Evolutionary conservation across 352 stramenopile species (phyloP).

Genomic region (Halophytophthora batemanensis): DNA sequence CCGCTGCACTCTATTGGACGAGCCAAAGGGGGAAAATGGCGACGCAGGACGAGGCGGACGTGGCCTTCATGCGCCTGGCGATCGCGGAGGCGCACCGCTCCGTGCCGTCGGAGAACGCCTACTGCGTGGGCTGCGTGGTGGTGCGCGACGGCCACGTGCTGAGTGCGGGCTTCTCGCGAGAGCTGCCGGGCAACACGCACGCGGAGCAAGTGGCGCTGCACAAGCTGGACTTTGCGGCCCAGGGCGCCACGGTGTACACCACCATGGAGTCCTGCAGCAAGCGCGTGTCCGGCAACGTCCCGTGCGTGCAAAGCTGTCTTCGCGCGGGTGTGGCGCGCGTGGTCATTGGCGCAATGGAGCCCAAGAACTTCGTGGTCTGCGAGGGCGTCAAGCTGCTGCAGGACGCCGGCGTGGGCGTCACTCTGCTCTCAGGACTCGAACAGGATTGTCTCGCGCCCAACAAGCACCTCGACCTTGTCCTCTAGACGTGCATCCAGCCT

Average conservation of each 20-base stretch:
- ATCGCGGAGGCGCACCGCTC: slow-evolving; percentile 83
- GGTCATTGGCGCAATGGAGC: slow-evolving; percentile 84
- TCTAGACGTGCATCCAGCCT: too few species aligned
- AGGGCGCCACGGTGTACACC: slow-evolving; percentile 76
- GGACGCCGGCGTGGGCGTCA: slow-evolving; percentile 63
- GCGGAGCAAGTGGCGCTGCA: slow-evolving; percentile 83
- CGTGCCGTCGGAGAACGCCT: slow-evolving; percentile 63
- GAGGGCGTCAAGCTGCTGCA: slow-evolving; percentile 71
- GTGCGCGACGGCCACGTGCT: slow-evolving; percentile 55
- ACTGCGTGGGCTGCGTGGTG: slow-evolving; percentile 82
- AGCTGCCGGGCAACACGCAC: slow-evolving; percentile 87
- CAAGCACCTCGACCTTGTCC: slow-evolving; percentile 57
- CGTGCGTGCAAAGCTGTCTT: slow-evolving; percentile 81
- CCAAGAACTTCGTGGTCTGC: slow-evolving; percentile 86
- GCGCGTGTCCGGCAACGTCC: slow-evolving; percentile 80
- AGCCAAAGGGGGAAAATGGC: too few species aligned
- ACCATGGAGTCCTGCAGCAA: slow-evolving; percentile 89
- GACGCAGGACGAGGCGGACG: slow-evolving; percentile 37
- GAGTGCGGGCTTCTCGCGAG: slow-evolving; percentile 75
- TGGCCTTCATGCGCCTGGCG: slow-evolving; percentile 69
- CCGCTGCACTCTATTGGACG: too few species aligned
- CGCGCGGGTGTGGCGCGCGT: slow-evolving; percentile 62
- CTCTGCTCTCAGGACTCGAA: slow-evolving; percentile 68
- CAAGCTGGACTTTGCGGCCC: slow-evolving; percentile 74
- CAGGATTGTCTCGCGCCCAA: slow-evolving; percentile 76